These are phyloP conservation scores for Neofusicoccum ribis DNA, from an alignment of 2,329 filamentous ascomycete genomes.

Conservation along the genomic window DNA sequence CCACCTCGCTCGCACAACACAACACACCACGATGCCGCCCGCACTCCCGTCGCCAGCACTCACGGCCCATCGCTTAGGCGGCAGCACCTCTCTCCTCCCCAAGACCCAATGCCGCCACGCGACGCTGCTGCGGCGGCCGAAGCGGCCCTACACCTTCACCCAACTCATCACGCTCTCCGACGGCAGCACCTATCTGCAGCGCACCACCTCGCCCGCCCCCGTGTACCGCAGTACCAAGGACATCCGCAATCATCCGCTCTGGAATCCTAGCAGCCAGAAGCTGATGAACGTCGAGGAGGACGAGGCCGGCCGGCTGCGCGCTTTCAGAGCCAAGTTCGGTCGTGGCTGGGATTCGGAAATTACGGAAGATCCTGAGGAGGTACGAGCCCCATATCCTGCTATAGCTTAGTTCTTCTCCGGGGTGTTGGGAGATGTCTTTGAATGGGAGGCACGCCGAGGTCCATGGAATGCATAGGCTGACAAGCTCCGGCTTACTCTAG, in stretches of 20 bases:
- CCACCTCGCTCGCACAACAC: conserved; percentile 8
- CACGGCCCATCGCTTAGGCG: conserved; percentile 33
- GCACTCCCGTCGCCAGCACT: conserved; percentile 27
- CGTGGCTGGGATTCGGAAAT: conserved; percentile 71
- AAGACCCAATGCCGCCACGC: conserved; percentile 70
- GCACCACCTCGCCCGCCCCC: conserved; percentile 70
- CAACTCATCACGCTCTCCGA: conserved; percentile 92
- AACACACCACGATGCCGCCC: conserved; percentile 29
- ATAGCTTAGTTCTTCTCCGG: too few species aligned
- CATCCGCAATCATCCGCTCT: conserved; percentile 82
- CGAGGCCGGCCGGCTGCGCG: conserved; percentile 84
- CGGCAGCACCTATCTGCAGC: conserved; percentile 78
- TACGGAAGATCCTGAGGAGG: conserved; percentile 23
- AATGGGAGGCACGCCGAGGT: too few species aligned
- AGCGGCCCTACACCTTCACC: conserved; percentile 94
- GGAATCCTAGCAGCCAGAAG: conserved; percentile 83
- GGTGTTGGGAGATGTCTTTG: too few species aligned
- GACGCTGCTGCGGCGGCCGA: conserved; percentile 82
- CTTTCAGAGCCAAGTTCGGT: conserved; percentile 84
- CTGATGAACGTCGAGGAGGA: conserved; percentile 90
- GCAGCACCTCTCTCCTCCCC: conserved; percentile 24
- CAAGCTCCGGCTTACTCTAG: not conserved
- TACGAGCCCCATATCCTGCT: conserved; percentile 4
- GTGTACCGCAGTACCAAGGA: conserved; percentile 72
- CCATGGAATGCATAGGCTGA: not conserved